Conservation (phyloP, 768 basidiomycete genomes). For the Rhizopogon sp. region DNA sequence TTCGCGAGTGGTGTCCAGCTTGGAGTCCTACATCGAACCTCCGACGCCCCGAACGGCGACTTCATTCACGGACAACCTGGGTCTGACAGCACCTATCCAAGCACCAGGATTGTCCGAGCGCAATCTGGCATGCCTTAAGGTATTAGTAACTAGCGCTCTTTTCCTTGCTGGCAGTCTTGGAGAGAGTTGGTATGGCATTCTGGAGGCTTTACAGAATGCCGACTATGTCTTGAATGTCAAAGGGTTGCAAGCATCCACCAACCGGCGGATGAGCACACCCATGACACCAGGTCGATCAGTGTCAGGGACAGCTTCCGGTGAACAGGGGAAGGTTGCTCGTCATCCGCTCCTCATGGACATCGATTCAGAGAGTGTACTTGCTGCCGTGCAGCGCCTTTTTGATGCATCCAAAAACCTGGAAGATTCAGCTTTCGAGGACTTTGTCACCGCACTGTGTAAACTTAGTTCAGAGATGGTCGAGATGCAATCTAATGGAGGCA, state of each 20-base stretch:
- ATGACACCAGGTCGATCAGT: constrained; percentile 33
- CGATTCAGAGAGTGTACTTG: constrained; percentile 70
- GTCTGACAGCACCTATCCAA: constrained; percentile 44
- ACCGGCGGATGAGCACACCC: constrained; percentile 28
- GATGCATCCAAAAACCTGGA: constrained; percentile 82
- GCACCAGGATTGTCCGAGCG: constrained; percentile 80
- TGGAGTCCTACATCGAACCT: constrained; percentile 57
- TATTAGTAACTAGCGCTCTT: constrained; percentile 68
- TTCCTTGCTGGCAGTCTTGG: constrained; percentile 83
- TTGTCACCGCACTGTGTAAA: constrained; percentile 72
- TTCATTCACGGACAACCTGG: constrained; percentile 62
- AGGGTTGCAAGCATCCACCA: constrained; percentile 31
- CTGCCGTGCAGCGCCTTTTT: constrained; percentile 77
- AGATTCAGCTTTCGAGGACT: constrained; percentile 76
- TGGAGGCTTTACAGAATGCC: constrained; percentile 92
- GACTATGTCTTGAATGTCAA: constrained; percentile 82
- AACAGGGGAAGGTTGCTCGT: constrained; percentile 22
- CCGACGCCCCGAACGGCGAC: constrained; percentile 57
- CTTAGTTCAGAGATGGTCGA: constrained; percentile 92
- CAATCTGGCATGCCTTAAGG: constrained; percentile 88
- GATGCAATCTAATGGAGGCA: constrained; percentile 56
- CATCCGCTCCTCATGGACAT: constrained; percentile 69
- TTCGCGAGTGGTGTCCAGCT: constrained; percentile 76
- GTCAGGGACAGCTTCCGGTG: constrained; percentile 24
- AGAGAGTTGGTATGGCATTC: constrained; percentile 87